Evolutionary conservation across 306 rosid species (phyloP).

Genomic region (Prunus davidiana): DNA sequence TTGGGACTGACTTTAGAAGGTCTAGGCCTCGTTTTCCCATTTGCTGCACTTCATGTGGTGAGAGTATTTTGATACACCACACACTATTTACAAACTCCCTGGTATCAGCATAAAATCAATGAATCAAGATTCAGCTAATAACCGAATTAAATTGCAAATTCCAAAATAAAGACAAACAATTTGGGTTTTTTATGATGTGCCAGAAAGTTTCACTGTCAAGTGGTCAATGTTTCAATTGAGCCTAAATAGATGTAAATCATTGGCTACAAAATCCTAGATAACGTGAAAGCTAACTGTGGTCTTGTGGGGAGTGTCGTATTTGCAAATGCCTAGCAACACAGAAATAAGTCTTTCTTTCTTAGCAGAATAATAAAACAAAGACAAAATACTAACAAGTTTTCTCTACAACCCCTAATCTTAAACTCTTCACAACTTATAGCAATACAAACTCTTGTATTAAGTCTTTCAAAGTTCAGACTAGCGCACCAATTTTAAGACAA

Average conservation of each 20-base stretch:
- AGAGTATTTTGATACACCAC: slow-evolving; percentile 97
- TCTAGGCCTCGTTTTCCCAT: slow-evolving; percentile 82
- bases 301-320: not conserved
- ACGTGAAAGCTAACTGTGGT: not conserved
- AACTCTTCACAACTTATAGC: not conserved
- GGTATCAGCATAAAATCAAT: slow-evolving; percentile 19
- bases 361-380: not conserved
- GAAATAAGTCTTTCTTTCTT: not conserved
- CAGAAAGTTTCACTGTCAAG: not conserved
- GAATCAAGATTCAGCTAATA: slow-evolving; percentile 1
- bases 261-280: slow-evolving; percentile 2
- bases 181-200: not conserved
- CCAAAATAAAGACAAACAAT: not conserved
- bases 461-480: not conserved
- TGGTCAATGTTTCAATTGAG: not conserved
- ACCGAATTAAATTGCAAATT: not conserved
- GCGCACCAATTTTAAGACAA: not conserved
- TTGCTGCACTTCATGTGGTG: slow-evolving; percentile 93
- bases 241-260: not conserved
- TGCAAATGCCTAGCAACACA: not conserved
- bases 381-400: not conserved
- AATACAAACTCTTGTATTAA: not conserved
- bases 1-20: slow-evolving; percentile 72
- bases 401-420: not conserved
- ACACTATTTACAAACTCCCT: slow-evolving; percentile 96